Evolutionary conservation across 1,139 yeast genomes (phyloP).

Genomic region (Taphrina communis): DNA sequence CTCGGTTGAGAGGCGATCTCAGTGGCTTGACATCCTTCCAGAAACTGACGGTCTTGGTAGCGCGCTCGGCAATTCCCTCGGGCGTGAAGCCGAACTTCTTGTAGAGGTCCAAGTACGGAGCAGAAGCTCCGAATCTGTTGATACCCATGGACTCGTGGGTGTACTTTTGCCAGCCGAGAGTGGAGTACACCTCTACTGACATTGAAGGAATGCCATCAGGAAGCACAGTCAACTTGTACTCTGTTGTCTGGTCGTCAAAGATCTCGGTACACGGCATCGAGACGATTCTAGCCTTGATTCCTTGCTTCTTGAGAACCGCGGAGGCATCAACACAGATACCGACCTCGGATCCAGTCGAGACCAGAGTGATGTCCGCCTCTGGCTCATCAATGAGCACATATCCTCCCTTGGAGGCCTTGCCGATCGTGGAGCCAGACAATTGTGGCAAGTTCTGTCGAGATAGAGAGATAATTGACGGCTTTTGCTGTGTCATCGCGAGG

Average conservation of each 20-base stretch:
- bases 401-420: slow-evolving; percentile 95
- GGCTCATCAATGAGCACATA: slow-evolving; percentile 68
- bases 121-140: slow-evolving; percentile 97
- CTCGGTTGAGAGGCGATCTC: slow-evolving; percentile 55
- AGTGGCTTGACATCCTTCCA: slow-evolving; percentile 63
- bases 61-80: slow-evolving; percentile 90
- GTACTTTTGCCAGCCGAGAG: slow-evolving; percentile 93
- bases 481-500: slow-evolving; percentile 70
- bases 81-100: slow-evolving; percentile 88
- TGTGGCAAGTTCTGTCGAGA: slow-evolving; percentile 98
- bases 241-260: slow-evolving; percentile 80
- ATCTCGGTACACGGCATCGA: slow-evolving; percentile 93
- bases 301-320: slow-evolving; percentile 67
- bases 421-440: slow-evolving; percentile 88
- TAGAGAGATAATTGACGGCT: slow-evolving; percentile 87
- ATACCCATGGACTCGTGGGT: slow-evolving; percentile 97
- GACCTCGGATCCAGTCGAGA: slow-evolving; percentile 97
- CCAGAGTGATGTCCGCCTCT: slow-evolving; percentile 76
- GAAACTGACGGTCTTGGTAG: slow-evolving; percentile 75
- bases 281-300: slow-evolving; percentile 79
- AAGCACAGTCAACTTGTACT: slow-evolving; percentile 81
- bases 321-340: slow-evolving; percentile 81
- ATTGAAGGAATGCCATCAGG: slow-evolving; percentile 94
- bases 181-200: slow-evolving; percentile 92
- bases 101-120: slow-evolving; percentile 84